These are phyloP conservation scores for Whalleya microplaca DNA, from an alignment of 2,329 filamentous ascomycete species.

Conservation along the genomic window DNA sequence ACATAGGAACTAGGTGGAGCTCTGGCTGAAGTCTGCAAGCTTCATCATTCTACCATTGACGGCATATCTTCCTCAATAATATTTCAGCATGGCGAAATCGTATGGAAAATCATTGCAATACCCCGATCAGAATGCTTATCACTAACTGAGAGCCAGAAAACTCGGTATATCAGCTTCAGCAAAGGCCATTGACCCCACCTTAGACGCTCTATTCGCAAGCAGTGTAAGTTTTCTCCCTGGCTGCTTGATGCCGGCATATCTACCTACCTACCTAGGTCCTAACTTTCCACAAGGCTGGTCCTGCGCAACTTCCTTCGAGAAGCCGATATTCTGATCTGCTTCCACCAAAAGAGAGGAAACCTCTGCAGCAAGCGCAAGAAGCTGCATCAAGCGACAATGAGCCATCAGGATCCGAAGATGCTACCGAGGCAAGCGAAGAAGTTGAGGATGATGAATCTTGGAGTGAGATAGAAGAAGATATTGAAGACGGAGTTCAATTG, in stretches of 20 bases:
- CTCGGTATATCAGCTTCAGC: conserved; percentile 47
- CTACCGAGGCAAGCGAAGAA: conserved; percentile 30
- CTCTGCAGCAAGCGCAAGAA: conserved; percentile 30
- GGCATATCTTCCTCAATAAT: neutral
- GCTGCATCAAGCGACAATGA: conserved; percentile 25
- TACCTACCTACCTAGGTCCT: neutral
- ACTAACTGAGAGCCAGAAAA: conserved; percentile 40
- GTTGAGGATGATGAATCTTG: conserved; percentile 39
- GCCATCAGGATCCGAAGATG: conserved; percentile 23
- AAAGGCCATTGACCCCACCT: conserved; percentile 67
- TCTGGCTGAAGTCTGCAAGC: neutral
- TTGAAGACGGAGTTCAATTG: conserved; percentile 47
- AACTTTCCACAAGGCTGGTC: conserved; percentile 48
- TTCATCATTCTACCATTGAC: conserved; percentile 4
- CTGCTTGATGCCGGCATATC: conserved; percentile 8
- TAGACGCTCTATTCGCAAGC: conserved; percentile 71
- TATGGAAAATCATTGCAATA: conserved; percentile 17
- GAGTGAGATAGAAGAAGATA: conserved; percentile 44
- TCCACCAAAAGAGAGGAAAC: conserved; percentile 40
- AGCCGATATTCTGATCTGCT: conserved; percentile 48
- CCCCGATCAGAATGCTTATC: neutral
- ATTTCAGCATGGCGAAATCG: conserved; percentile 38
- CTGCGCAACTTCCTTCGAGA: conserved; percentile 50
- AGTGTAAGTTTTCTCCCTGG: conserved; percentile 61
- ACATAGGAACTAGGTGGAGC: neutral